phyloP scores from a whole-genome alignment of 331 rosid genomes.

The Quercus phellos region DNA sequence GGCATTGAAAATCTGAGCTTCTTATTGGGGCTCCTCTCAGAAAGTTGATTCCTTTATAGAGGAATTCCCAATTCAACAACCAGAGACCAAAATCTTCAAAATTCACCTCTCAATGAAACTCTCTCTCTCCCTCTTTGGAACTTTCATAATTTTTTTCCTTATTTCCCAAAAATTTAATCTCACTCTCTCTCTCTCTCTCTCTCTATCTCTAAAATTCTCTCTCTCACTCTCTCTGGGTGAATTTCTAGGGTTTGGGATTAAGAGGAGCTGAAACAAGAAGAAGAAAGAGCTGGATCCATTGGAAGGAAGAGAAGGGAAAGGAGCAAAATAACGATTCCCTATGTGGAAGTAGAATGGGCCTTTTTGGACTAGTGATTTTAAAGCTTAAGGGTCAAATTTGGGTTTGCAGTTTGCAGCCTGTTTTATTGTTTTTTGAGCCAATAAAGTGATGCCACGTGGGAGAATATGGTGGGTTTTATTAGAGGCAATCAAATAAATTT shows the following conservation, averaged over 20 bases:
- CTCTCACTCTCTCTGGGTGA: neutral
- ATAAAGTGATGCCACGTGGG: neutral
- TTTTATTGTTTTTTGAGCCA: neutral
- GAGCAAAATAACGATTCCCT: neutral
- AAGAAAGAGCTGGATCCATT: neutral
- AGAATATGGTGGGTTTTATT: neutral
- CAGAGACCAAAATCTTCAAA: constrained; percentile 1
- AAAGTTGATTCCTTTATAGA: neutral
- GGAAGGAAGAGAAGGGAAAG: neutral
- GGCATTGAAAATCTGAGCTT: constrained; percentile 14
- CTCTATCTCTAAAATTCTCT: neutral
- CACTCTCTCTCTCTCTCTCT: neutral
- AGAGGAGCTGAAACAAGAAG: neutral
- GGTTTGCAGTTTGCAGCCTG: no score
- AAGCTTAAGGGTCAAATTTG: neutral
- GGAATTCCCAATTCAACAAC: neutral
- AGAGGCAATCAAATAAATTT: neutral
- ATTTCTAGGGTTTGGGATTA: constrained; percentile 2
- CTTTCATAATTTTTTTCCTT: no score
- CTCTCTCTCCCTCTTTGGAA: neutral
- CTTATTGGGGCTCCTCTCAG: neutral
- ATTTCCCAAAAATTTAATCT: neutral
- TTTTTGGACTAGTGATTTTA: no score
- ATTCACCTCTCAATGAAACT: no score
- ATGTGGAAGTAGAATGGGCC: neutral